Percentiles rank a stretch among this genome's conserved stretches.
Evolutionary conservation across 352 stramenopile species (phyloP).

Genomic region (Thraustochytrium sp.): DNA sequence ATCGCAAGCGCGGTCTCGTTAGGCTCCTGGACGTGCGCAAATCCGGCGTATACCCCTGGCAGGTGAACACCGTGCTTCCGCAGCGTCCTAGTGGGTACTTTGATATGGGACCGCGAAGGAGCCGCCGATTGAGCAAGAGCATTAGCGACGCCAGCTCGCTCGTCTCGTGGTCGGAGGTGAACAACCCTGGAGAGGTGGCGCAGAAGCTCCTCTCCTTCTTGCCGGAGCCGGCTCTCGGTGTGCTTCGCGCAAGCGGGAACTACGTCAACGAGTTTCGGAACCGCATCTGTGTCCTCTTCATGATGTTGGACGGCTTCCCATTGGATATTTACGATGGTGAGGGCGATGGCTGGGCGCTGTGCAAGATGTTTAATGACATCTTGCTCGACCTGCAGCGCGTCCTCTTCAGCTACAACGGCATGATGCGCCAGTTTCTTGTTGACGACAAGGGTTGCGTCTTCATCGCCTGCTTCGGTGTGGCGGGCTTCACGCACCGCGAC

Average conservation of each 20-base stretch:
- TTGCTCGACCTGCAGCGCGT: conserved; percentile 68
- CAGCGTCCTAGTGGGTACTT: background rate
- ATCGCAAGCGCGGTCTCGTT: background rate
- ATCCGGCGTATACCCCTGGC: background rate
- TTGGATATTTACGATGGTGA: background rate
- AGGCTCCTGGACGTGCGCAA: background rate
- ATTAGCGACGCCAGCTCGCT: background rate
- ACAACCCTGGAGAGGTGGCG: background rate
- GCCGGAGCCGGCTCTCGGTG: background rate
- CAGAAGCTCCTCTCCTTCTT: background rate
- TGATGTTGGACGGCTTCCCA: conserved; percentile 22
- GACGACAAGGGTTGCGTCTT: conserved; percentile 88
- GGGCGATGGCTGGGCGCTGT: background rate
- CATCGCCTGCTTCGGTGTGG: conserved; percentile 82
- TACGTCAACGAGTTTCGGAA: conserved; percentile 40
- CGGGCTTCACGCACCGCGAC: conserved; percentile 79
- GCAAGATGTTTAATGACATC: conserved; percentile 47
- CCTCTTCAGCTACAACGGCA: conserved; percentile 87
- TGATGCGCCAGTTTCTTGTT: conserved; percentile 89
- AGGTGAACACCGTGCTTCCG: background rate
- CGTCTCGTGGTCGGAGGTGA: background rate
- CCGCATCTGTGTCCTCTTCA: conserved; percentile 32
- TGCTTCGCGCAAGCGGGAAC: background rate
- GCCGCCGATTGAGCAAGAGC: background rate
- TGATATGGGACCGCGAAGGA: background rate